Percentiles rank a stretch among this genome's conserved stretches.
phyloP scores from a whole-genome alignment of 257 asterid species.

The Fraxinus anomala region DNA sequence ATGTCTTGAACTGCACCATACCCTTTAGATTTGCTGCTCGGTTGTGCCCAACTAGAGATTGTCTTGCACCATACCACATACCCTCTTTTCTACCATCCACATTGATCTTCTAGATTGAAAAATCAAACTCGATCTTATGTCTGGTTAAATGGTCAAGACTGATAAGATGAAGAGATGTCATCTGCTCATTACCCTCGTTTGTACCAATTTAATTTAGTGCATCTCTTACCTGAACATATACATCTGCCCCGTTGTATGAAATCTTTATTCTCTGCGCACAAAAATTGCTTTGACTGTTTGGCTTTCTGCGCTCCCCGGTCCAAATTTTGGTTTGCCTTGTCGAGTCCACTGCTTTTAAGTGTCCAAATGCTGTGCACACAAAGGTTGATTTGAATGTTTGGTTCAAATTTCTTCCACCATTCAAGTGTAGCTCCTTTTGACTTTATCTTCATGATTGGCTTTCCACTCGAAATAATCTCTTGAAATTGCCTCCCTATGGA shows the following conservation, averaged over 20 bases:
- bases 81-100: background rate
- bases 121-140: background rate
- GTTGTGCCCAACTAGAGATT: background rate
- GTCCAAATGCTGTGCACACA: too few species aligned
- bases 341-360: background rate
- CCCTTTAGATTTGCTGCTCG: background rate
- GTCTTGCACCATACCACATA: background rate
- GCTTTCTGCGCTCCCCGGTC: background rate
- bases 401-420: slow-evolving; percentile 2
- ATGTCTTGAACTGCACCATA: background rate
- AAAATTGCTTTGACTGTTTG: background rate
- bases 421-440: background rate
- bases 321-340: background rate
- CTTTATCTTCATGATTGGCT: background rate
- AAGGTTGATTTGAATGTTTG: too few species aligned
- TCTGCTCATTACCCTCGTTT: background rate
- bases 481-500: background rate
- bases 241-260: background rate
- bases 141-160: background rate
- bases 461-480: background rate
- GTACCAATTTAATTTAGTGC: background rate
- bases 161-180: background rate
- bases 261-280: background rate
- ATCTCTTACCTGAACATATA: background rate
- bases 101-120: background rate